Evolutionary conservation across 169 alveolate species (phyloP), one percentile per base, ranked within the genome.

Genomic region (Eimeria necatrix): DNA sequence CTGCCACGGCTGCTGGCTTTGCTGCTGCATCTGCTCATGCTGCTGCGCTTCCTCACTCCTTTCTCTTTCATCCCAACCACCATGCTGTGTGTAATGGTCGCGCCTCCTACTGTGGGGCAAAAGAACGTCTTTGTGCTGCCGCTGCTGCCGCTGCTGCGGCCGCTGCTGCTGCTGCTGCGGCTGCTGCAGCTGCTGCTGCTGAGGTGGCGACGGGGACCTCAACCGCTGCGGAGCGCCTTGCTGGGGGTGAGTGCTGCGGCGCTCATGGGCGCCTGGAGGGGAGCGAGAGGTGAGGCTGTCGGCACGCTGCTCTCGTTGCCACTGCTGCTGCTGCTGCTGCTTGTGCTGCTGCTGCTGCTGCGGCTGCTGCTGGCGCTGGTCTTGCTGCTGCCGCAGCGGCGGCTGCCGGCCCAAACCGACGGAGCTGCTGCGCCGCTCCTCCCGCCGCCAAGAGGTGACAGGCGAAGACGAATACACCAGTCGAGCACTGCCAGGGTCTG

Each of bases 1-100:
- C 76, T 64, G 76, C 76, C 20, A 24, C 76, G 8, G 76, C 76
- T 64, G 76, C 76, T 64, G 76, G 64, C 14, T 56, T 8, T 64
- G 76, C 76, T 64, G 41, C 76, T 64, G 41, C 76, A 10, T 8
- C 76, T 64, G 41, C 76, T 64, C 14, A 56, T 14, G 64, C 14
- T 56, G 64, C 64, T 56, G 20, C 64, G 8, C 14, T 56, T 8
- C 8, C 14, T 8, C 64, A 8, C 8, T n/a, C n/a, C n/a, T n/a
- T n/a, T n/a, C n/a, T n/a, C n/a, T n/a, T n/a, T n/a, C n/a, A n/a
- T n/a, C n/a, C n/a, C n/a, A n/a, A n/a, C n/a, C n/a, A n/a, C n/a
- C n/a, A n/a, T n/a, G n/a, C n/a, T n/a, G n/a, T n/a, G n/a, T n/a
- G n/a, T n/a, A n/a, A n/a, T n/a, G n/a, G n/a, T n/a, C n/a, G n/a